Base-by-base conservation (phyloP, 2,329 filamentous ascomycete species). In the Fusarium pininemorale region DNA sequence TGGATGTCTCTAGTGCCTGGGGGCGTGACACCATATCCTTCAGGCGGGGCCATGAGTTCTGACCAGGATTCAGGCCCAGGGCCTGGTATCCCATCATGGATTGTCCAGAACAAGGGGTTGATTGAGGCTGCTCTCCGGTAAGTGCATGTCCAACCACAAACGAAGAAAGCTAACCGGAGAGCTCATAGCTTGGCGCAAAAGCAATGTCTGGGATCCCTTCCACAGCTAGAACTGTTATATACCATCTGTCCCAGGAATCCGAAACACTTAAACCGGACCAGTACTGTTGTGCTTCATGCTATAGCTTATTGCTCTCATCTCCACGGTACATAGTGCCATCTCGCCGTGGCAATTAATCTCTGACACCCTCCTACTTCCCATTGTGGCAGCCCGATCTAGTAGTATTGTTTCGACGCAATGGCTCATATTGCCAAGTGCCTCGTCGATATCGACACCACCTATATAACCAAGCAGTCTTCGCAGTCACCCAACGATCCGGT, bases 381-480 rank as follows among this genome's bases (percentile, higher is more conserved):
- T 74, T 75, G 66, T 69, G 72, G 74, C 70, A 45, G 60, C 41
- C 63, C 63, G 59, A 72, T 59, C 61, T 65, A 54, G 72, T 72
- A 73, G 60, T 54, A 68, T 74, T 68, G 69, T 75, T 73, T 76
- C 69, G 70, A 77, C 75, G 73, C 80, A 81, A 91, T 91, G 89
- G 88, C 89, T 82, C 90, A 91, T 81, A 91, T 91, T 81, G 88
- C 87, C 80, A 87, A 84, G 77, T 90, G 89, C 80, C 85, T 91
- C 83, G 82, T 87, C 75, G 85, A 86, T 76, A 79, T 80, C 66
- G 86, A 87, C 76, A 79, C 82, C 69, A 84, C 81, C 79, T 85
- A 87, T 86, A 87, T 89, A 85, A 84, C 85, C 75, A 87, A 84
- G 80, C 83, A 84, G 66, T 79, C 84, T 72, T 86, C 87, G 65